phyloP scores from a whole-genome alignment of 257 asterid species.

The Parsonsia alboflavescens region DNA sequence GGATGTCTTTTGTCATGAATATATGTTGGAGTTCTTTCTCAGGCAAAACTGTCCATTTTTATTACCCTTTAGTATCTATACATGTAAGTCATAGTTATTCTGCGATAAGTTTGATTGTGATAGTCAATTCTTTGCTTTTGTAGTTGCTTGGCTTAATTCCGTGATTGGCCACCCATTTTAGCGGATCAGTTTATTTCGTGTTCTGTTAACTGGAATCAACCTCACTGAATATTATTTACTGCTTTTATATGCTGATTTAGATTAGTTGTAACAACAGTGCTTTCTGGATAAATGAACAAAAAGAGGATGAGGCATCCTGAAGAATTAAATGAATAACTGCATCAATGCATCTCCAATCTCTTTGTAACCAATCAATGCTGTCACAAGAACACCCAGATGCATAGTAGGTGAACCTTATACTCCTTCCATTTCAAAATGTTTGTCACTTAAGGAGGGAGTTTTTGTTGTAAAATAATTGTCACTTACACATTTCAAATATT shows the following conservation, averaged over 20 bases:
- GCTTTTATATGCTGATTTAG: not conserved
- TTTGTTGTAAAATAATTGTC: too few species aligned
- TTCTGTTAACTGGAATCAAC: not conserved
- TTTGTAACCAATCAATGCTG: not conserved
- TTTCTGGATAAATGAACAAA: not conserved
- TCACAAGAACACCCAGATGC: not conserved
- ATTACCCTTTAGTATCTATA: not conserved
- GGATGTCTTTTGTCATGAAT: not conserved
- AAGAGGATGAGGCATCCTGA: not conserved
- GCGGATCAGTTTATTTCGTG: not conserved
- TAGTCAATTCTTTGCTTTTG: not conserved
- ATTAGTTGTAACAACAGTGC: not conserved
- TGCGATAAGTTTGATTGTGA: not conserved
- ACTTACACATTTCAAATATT: too few species aligned
- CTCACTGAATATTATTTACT: not conserved
- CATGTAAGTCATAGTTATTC: not conserved
- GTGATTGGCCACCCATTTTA: not conserved
- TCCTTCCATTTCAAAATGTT: too few species aligned
- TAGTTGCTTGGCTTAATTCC: not conserved
- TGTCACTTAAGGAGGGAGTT: too few species aligned
- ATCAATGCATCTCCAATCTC: not conserved
- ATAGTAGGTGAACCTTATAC: not conserved
- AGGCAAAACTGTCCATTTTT: not conserved
- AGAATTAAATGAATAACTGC: not conserved
- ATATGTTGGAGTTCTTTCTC: not conserved